Conservation (phyloP, 2,329 filamentous ascomycete genomes). For the Alternaria brassicicola region DNA sequence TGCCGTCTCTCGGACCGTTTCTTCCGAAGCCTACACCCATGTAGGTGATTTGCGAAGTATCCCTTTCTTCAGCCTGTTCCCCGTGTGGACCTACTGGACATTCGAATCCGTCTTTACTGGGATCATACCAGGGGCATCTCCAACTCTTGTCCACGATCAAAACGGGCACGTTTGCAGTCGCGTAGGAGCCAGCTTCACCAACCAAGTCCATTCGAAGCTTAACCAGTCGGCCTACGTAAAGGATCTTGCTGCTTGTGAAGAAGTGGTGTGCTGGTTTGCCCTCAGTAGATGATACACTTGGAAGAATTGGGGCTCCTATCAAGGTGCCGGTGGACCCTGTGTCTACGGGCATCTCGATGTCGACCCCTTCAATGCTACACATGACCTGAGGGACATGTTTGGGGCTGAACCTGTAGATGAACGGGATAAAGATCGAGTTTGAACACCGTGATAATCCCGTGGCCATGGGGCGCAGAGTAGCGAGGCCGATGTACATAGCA, state of each 20-base stretch:
- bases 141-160: conserved; percentile 44
- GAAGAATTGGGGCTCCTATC: conserved; percentile 42
- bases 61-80: conserved; percentile 29
- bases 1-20: conserved; percentile 36
- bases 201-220: conserved; percentile 37
- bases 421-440: conserved; percentile 43
- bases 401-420: conserved; percentile 35
- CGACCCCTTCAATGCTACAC: conserved; percentile 35
- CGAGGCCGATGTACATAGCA: conserved; percentile 2
- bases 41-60: conserved; percentile 42
- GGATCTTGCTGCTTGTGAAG: conserved; percentile 43
- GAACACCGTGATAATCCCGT: conserved; percentile 23
- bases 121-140: conserved; percentile 44
- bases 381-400: conserved; percentile 35
- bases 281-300: conserved; percentile 27
- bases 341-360: conserved; percentile 43
- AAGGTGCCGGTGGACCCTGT: conserved; percentile 45
- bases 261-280: conserved; percentile 41
- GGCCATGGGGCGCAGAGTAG: conserved; percentile 18
- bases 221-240: conserved; percentile 43
- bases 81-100: conserved; percentile 39
- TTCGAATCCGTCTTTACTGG: conserved; percentile 34
- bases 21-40: conserved; percentile 48
- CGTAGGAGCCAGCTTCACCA: conserved; percentile 27
- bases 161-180: conserved; percentile 35